These are phyloP conservation scores for Apiospora kogelbergensis DNA, from an alignment of 2,329 filamentous ascomycete species.

Conservation along the genomic window DNA sequence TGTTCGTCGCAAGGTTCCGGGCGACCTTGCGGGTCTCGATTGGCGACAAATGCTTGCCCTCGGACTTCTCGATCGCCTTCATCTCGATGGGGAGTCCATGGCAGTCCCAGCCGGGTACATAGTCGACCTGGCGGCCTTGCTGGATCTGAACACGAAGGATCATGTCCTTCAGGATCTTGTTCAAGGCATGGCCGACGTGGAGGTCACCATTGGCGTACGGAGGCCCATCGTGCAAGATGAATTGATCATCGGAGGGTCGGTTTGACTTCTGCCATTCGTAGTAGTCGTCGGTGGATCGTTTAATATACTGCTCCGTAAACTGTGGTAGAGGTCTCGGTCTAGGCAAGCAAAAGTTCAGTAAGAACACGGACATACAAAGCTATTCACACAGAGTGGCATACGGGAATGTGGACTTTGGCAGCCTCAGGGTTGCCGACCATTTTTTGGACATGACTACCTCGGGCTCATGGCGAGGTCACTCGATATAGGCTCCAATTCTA, in stretches of 20 bases:
- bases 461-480: conserved; percentile 11
- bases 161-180: conserved; percentile 96
- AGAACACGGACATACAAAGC: conserved; percentile 1
- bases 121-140: conserved; percentile 73
- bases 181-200: conserved; percentile 91
- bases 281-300: conserved; percentile 79
- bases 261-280: conserved; percentile 80
- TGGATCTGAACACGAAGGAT: conserved; percentile 80
- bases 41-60: conserved; percentile 43
- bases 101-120: conserved; percentile 95
- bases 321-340: conserved; percentile 54
- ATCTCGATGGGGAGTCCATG: conserved; percentile 96
- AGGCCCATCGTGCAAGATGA: conserved; percentile 90
- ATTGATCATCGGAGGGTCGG: conserved; percentile 56
- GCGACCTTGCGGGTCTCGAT: conserved; percentile 65
- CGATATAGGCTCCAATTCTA: background rate
- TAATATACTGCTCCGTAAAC: conserved; percentile 60
- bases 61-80: conserved; percentile 71
- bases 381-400: conserved; percentile 36
- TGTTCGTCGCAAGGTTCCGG: conserved; percentile 63
- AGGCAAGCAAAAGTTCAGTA: conserved; percentile 19
- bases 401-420: conserved; percentile 76
- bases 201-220: conserved; percentile 93
- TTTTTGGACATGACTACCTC: conserved; percentile 28
- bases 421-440: conserved; percentile 72